Conservation (phyloP, 2,329 filamentous ascomycete genomes). For the Dendryphion nanum region DNA sequence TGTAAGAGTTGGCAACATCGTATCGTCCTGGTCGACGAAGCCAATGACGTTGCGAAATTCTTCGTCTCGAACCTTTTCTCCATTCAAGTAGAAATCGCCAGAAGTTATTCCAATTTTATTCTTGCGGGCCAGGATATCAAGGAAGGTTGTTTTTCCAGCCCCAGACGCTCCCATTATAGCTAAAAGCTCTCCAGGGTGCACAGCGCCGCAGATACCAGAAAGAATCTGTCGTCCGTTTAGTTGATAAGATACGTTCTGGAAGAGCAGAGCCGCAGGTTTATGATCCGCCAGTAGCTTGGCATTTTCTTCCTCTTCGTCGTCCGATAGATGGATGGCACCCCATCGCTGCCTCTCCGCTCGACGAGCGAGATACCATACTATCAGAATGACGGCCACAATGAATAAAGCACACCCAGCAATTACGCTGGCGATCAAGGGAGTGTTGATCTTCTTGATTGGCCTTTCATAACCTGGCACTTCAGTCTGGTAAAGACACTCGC, state of each 20-base stretch:
- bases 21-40: conserved; percentile 98
- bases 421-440: conserved; percentile 88
- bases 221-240: conserved; percentile 89
- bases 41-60: conserved; percentile 92
- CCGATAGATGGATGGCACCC: conserved; percentile 72
- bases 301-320: conserved; percentile 82
- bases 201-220: conserved; percentile 74
- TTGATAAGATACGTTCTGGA: conserved; percentile 81
- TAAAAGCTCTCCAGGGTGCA: conserved; percentile 91
- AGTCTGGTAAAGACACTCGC: conserved; percentile 90
- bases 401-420: conserved; percentile 86
- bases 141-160: conserved; percentile 93
- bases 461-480: conserved; percentile 88
- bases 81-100: conserved; percentile 90
- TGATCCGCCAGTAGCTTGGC: conserved; percentile 87
- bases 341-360: conserved; percentile 61
- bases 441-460: conserved; percentile 93
- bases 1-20: conserved; percentile 90
- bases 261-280: conserved; percentile 84
- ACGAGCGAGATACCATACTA: conserved; percentile 84
- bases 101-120: conserved; percentile 82
- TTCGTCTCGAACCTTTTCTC: conserved; percentile 78
- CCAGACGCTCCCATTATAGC: conserved; percentile 98
- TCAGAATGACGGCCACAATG: conserved; percentile 78
- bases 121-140: conserved; percentile 94